Evolutionary conservation across 176 grass and related monocot species (phyloP).

Genomic region (Bonia amplexicaulis): DNA sequence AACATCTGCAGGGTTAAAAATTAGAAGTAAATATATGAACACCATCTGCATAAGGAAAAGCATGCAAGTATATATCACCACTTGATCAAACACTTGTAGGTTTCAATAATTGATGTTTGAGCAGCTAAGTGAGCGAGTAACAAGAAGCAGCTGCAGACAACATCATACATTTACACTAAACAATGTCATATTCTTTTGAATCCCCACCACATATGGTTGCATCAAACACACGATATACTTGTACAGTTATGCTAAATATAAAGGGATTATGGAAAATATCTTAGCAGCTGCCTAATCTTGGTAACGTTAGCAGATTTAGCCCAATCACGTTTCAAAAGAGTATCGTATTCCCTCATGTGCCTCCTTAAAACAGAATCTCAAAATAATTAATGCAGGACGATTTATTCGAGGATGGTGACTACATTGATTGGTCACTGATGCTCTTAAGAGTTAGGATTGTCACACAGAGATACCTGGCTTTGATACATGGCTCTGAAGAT

Average conservation of each 20-base stretch:
- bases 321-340: neutral
- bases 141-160: constrained; percentile 3
- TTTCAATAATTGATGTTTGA: neutral
- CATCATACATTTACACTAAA: neutral
- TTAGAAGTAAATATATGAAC: neutral
- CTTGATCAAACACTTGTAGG: neutral
- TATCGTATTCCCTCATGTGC: neutral
- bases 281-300: neutral
- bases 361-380: neutral
- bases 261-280: neutral
- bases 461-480: neutral
- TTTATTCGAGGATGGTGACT: neutral
- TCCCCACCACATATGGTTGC: neutral
- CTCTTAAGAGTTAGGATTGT: neutral
- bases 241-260: neutral
- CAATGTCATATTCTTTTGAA: neutral
- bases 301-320: neutral
- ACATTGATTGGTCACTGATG: neutral
- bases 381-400: neutral
- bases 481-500: neutral
- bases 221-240: neutral
- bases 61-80: constrained; percentile 2
- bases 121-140: neutral
- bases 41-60: neutral
- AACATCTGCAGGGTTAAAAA: constrained; percentile 58